Percentiles rank a stretch among this genome's conserved stretches.
phyloP scores from a whole-genome alignment of 2,329 filamentous ascomycete species.

The Aureobasidium sp. region DNA sequence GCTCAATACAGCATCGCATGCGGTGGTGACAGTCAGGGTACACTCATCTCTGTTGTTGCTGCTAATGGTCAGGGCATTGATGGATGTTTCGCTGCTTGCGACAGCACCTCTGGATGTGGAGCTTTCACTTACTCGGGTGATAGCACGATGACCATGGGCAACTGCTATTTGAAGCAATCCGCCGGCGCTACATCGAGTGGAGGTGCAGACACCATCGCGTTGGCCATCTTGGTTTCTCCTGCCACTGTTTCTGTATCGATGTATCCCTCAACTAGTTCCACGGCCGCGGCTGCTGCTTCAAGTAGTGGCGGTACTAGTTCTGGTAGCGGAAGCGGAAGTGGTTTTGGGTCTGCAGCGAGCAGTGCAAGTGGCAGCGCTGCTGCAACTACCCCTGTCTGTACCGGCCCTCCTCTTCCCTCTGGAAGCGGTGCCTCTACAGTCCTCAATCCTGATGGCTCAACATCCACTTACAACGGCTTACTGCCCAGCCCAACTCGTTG shows the following conservation, averaged over 20 bases:
- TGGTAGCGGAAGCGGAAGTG: neutral
- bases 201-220: neutral
- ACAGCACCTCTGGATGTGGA: constrained; percentile 3
- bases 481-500: constrained; percentile 26
- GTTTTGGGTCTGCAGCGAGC: neutral
- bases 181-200: neutral
- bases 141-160: constrained; percentile 11
- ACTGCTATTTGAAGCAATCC: constrained; percentile 11
- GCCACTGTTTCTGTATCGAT: neutral
- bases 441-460: constrained; percentile 9
- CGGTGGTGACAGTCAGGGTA: neutral
- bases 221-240: neutral
- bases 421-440: constrained; percentile 14
- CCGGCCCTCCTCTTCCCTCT: constrained; percentile 10
- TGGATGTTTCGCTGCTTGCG: constrained; percentile 21
- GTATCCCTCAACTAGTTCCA: neutral
- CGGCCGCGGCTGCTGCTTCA: constrained; percentile 6
- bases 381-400: neutral
- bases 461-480: constrained; percentile 1
- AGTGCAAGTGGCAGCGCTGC: neutral
- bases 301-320: neutral
- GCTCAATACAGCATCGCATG: constrained; percentile 17
- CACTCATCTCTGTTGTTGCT: neutral
- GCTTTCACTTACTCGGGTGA: constrained; percentile 20
- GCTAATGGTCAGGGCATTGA: constrained; percentile 1